Evolutionary conservation across 2,329 filamentous ascomycete genomes (phyloP).

Genomic region (Phialophora expanda): DNA sequence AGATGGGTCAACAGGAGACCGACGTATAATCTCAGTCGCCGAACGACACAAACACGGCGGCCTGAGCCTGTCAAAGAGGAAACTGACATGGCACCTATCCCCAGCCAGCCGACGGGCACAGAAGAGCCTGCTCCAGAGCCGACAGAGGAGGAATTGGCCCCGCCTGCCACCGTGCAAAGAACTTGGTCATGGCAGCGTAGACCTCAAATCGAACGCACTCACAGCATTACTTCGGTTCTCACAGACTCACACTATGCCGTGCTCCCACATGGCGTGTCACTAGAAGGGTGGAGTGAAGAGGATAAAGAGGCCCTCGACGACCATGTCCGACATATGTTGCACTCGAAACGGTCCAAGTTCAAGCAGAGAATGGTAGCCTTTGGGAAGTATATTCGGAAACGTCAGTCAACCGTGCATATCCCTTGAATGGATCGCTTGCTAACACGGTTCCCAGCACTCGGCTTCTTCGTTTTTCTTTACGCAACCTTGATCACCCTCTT

Average conservation of each 20-base stretch:
- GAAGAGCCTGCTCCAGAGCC: conserved; percentile 37
- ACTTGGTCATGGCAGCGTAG: conserved; percentile 36
- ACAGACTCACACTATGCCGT: conserved; percentile 78
- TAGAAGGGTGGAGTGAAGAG: conserved; percentile 75
- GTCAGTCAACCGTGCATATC: conserved; percentile 50
- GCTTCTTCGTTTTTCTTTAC: conserved; percentile 83
- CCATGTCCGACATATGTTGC: conserved; percentile 84
- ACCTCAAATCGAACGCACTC: conserved; percentile 41
- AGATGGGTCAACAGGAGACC: conserved; percentile 75
- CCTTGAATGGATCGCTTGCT: neutral
- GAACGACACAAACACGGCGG: conserved; percentile 20
- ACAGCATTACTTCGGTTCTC: conserved; percentile 70
- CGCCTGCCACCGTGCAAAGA: conserved; percentile 25
- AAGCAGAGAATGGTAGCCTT: conserved; percentile 81
- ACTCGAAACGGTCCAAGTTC: conserved; percentile 78
- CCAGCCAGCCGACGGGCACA: conserved; percentile 43
- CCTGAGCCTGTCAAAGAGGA: conserved; percentile 22
- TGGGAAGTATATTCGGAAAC: conserved; percentile 74
- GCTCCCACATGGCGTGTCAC: conserved; percentile 72
- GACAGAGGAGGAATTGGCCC: conserved; percentile 20
- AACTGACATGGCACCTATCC: conserved; percentile 54
- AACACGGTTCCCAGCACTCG: conserved; percentile 61
- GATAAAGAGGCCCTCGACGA: conserved; percentile 82
- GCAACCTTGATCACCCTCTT: conserved; percentile 82
- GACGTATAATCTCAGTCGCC: conserved; percentile 64